These are phyloP conservation scores for Aspergillus spinulosporus DNA, from an alignment of 2,329 filamentous ascomycete genomes.

Conservation along the genomic window DNA sequence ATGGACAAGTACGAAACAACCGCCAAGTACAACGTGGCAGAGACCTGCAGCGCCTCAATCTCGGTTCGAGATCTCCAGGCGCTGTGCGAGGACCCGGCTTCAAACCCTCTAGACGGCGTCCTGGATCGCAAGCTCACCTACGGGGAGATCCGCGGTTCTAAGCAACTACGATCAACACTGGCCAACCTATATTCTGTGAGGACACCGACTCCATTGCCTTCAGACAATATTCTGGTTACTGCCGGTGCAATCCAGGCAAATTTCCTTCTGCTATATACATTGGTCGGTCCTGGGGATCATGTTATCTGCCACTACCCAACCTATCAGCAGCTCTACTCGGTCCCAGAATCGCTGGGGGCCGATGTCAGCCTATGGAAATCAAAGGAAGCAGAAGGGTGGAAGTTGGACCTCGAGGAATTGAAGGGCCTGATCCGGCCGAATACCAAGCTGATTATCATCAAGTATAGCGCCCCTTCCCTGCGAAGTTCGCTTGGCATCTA, in stretches of 20 bases:
- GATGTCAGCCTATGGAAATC: slow-evolving; percentile 76
- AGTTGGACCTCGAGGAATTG: slow-evolving; percentile 67
- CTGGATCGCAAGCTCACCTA: slow-evolving; percentile 18
- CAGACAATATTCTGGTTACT: slow-evolving; percentile 71
- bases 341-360: slow-evolving; percentile 72
- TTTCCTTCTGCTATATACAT: slow-evolving; percentile 70
- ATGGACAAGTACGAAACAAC: slow-evolving; percentile 56
- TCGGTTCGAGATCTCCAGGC: slow-evolving; percentile 60
- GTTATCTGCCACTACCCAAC: slow-evolving; percentile 84
- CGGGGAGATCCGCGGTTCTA: slow-evolving; percentile 12
- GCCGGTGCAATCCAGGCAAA: slow-evolving; percentile 84
- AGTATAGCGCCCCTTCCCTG: slow-evolving; percentile 36
- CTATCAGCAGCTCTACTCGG: slow-evolving; percentile 78
- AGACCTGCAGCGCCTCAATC: slow-evolving; percentile 75
- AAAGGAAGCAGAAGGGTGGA: slow-evolving; percentile 62
- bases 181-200: slow-evolving; percentile 50
- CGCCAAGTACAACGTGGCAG: slow-evolving; percentile 68
- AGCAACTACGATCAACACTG: slow-evolving; percentile 28
- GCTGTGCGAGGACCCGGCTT: slow-evolving; percentile 38
- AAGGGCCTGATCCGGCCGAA: slow-evolving; percentile 57
- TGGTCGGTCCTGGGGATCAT: slow-evolving; percentile 74
- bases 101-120: slow-evolving; percentile 49
- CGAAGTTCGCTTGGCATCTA: no score
- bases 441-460: slow-evolving; percentile 62
- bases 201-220: slow-evolving; percentile 47